Base-by-base conservation (phyloP, 2,329 filamentous ascomycete genomes). In the Aspergillus flavus region DNA sequence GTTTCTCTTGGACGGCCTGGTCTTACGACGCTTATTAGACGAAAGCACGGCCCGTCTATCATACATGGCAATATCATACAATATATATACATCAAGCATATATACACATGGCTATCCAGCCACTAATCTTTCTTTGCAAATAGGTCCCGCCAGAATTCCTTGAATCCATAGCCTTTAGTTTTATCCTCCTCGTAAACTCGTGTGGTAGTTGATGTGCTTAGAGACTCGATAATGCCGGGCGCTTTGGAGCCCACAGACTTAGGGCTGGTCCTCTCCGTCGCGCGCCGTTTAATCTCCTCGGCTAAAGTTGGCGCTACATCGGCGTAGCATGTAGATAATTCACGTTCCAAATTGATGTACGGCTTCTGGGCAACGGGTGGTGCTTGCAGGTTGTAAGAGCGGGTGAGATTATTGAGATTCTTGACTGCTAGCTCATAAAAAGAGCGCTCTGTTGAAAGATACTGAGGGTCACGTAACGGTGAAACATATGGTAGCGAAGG, bases 331-430 rank as follows among this genome's bases (percentile, higher is more conserved):
- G 86, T 83, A 34, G 84, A 85, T 19, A 98, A 83, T 78, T 99
- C 95, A 56, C 94, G 87, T 52, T 93, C 87, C 9, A 98, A 86
- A 2, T 85, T 89, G 73, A 93, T 93, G 77, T 98, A 98, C 0
- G 94, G 92, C 77, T 97, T 97, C 79, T 95, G 96, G 2, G 94
- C 94, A 1, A 97, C 84, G 60, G 93, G 90, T 0, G 95, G 95
- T 0, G 95, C 94, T 88, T 96, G 94, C 3, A 98, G 86, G 71
- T 98, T 98, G 82, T 99, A 99, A 16, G 91, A 91, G 30, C 95
- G 87, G 9, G 93, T 90, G 56, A 96, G 83, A 34, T 80, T 78
- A 78, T 98, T 98, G 61, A 98, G 86, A 61, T 92, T 88, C 54
- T 86, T 85, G 67, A 99, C 86, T 6, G 92, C 87, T 6, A 95